These are phyloP conservation scores for Aristolochia californica DNA, from an alignment of 164 flowering plant genomes.

Conservation along the genomic window DNA sequence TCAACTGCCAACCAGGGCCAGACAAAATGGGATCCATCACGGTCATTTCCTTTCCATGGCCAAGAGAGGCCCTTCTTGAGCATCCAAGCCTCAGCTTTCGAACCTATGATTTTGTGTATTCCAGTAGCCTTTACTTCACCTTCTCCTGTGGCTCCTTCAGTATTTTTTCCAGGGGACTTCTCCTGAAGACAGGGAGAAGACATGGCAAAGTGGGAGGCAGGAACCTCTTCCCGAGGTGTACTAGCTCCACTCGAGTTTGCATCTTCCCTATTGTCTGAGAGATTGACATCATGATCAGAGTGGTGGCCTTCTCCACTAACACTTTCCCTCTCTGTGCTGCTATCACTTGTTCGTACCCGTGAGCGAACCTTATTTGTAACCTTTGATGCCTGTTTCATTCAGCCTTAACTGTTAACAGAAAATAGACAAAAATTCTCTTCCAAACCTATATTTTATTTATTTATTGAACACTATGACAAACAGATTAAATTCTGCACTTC, in stretches of 20 bases:
- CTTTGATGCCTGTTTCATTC: slow-evolving; percentile 51
- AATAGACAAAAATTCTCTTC: too few species aligned
- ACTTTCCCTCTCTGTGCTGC: slow-evolving; percentile 35
- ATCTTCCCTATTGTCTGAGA: slow-evolving; percentile 70
- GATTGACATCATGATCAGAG: slow-evolving; percentile 54
- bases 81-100: slow-evolving; percentile 90
- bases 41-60: slow-evolving; percentile 84
- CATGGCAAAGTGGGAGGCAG: slow-evolving; percentile 38
- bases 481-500: too few species aligned
- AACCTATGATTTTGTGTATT: slow-evolving; percentile 55
- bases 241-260: slow-evolving; percentile 85
- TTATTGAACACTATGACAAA: too few species aligned
- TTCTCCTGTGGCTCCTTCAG: slow-evolving; percentile 52
- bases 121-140: slow-evolving; percentile 47
- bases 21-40: slow-evolving; percentile 36
- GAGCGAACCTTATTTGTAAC: slow-evolving; percentile 78
- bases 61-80: slow-evolving; percentile 59
- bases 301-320: slow-evolving; percentile 53
- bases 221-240: slow-evolving; percentile 70
- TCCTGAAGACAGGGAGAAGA: slow-evolving; percentile 28
- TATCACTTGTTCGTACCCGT: slow-evolving; percentile 45
- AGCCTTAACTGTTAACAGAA: too few species aligned
- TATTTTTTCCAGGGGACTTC: slow-evolving; percentile 26
- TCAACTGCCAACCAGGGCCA: slow-evolving; percentile 57
- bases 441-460: too few species aligned